Evolutionary conservation across 139 green algal species (phyloP).

Genomic region (Choricystis sp.): DNA sequence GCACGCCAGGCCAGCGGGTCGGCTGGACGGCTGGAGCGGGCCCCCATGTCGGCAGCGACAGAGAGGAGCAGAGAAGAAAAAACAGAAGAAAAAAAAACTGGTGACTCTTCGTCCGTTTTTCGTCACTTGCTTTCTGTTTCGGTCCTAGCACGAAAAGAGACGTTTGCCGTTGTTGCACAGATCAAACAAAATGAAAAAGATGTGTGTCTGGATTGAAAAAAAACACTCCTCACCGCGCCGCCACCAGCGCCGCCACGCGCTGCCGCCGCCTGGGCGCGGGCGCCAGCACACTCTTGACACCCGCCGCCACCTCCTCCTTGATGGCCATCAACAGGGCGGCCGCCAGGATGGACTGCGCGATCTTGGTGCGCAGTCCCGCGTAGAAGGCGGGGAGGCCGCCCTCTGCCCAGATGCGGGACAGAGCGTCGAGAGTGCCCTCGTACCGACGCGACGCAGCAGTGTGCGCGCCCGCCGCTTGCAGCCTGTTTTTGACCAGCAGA

Average conservation of each 20-base stretch:
- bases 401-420: conserved; percentile 29
- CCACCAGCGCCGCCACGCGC: not conserved
- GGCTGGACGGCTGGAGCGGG: not conserved
- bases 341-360: conserved; percentile 69
- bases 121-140: too few species aligned
- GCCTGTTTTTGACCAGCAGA: conserved; percentile 72
- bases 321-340: conserved; percentile 66
- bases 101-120: not conserved
- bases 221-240: not conserved
- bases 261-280: too few species aligned
- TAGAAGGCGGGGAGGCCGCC: conserved; percentile 46
- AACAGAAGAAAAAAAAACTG: not conserved
- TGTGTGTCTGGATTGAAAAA: too few species aligned
- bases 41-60: too few species aligned
- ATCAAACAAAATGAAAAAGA: too few species aligned
- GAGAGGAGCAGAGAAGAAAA: not conserved
- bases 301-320: conserved; percentile 53
- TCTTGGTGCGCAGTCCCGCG: conserved; percentile 58
- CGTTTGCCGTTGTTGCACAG: too few species aligned
- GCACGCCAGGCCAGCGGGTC: not conserved
- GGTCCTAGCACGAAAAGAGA: too few species aligned
- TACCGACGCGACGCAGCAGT: conserved; percentile 33
- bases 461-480: conserved; percentile 21
- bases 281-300: not conserved
- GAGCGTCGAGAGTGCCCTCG: conserved; percentile 33